phyloP scores from a whole-genome alignment of 2,329 filamentous ascomycete species.

The Phaeosphaeria sp. region DNA sequence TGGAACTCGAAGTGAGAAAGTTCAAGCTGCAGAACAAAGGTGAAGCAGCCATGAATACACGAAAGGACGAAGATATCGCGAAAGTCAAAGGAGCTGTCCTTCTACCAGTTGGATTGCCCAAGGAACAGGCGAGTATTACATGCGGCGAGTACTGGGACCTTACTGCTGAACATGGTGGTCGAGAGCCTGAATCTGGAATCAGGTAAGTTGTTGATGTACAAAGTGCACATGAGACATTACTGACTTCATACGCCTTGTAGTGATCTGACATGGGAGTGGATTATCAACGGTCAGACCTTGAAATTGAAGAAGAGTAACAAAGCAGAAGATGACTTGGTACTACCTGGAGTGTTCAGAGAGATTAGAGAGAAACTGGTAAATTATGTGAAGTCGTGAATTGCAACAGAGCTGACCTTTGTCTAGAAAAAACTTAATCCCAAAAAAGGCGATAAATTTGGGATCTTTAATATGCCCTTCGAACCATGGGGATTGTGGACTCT shows the following conservation, averaged over 20 bases:
- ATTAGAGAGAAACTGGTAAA: background rate
- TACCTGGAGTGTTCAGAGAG: constrained; percentile 2
- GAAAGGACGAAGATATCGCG: background rate
- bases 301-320: constrained; percentile 1
- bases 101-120: background rate
- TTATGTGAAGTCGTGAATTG: background rate
- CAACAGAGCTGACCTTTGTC: background rate
- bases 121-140: background rate
- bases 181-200: background rate
- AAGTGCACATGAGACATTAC: too few relatives aligned
- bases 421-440: background rate
- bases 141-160: background rate
- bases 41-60: background rate
- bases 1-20: constrained; percentile 1
- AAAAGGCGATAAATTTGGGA: background rate
- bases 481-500: background rate
- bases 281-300: background rate
- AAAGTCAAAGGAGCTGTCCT: constrained; percentile 1
- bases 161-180: constrained; percentile 1
- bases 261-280: constrained; percentile 2
- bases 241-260: too few relatives aligned
- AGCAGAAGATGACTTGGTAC: background rate
- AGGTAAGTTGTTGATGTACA: too few relatives aligned
- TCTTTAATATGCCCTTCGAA: background rate
- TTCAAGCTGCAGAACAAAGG: background rate